These are phyloP conservation scores for Phytophthora macrochlamydospora DNA, from an alignment of 352 stramenopile genomes.

Conservation along the genomic window DNA sequence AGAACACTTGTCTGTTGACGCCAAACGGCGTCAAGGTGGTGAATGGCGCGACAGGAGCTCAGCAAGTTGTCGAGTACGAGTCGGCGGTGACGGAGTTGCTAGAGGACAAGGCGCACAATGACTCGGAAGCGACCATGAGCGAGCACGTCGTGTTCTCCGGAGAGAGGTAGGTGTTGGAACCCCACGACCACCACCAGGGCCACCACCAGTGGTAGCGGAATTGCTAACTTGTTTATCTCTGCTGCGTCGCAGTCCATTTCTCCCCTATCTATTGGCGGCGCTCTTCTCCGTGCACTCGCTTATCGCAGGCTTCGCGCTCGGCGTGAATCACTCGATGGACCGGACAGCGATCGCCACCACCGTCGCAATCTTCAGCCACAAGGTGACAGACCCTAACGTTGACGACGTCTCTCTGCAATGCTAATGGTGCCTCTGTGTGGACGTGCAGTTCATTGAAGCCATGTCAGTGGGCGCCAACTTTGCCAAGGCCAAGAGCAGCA, in stretches of 20 bases:
- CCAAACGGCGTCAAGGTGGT: constrained; percentile 41
- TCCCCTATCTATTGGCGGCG: constrained; percentile 66
- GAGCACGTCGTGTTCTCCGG: constrained; percentile 70
- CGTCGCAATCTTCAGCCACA: constrained; percentile 72
- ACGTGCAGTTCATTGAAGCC: constrained; percentile 59
- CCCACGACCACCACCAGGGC: too few relatives aligned
- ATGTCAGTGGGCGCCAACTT: constrained; percentile 74
- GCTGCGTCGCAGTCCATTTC: constrained; percentile 31
- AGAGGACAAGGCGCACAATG: constrained; percentile 20
- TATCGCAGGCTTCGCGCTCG: constrained; percentile 67
- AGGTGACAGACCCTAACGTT: constrained; percentile 30
- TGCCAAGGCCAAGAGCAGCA: constrained; percentile 56
- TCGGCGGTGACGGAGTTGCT: constrained; percentile 24
- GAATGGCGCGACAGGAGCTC: constrained; percentile 6
- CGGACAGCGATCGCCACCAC: constrained; percentile 60
- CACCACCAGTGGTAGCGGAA: too few relatives aligned
- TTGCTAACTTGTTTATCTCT: too few relatives aligned
- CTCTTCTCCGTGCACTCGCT: constrained; percentile 74
- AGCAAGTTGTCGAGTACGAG: constrained; percentile 29
- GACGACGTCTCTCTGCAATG: constrained; percentile 4
- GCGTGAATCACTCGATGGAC: constrained; percentile 58
- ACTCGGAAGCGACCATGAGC: constrained; percentile 48
- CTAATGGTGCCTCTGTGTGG: neutral
- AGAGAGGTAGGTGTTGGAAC: constrained; percentile 30
- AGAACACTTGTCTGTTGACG: constrained; percentile 44